Percentiles rank a stretch among this genome's conserved stretches.
These are phyloP conservation scores for Camelina laxa DNA, from an alignment of 345 rosid species.

Conservation along the genomic window DNA sequence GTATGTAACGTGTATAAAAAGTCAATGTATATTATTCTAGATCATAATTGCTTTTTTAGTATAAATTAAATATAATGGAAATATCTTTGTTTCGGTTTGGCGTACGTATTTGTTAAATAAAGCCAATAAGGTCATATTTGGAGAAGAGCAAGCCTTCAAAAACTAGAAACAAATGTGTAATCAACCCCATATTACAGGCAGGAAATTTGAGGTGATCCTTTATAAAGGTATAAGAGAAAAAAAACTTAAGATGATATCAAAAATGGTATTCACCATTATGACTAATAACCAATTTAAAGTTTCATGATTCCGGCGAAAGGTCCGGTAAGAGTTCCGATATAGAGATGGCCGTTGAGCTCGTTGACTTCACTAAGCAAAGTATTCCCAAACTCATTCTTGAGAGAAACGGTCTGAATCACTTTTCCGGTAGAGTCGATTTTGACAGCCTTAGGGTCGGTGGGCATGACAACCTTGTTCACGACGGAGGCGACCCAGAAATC, in stretches of 20 bases:
- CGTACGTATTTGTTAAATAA: neutral
- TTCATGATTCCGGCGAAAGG: constrained; percentile 40
- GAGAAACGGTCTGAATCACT: constrained; percentile 36
- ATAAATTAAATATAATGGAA: neutral
- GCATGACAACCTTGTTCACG: constrained; percentile 29
- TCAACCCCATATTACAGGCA: neutral
- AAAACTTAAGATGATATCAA: neutral
- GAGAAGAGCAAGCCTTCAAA: neutral
- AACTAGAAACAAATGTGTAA: neutral
- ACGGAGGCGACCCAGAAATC: constrained; percentile 46
- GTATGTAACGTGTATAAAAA: constrained; percentile 2
- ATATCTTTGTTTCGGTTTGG: neutral
- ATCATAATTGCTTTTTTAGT: neutral
- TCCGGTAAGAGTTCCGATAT: constrained; percentile 41
- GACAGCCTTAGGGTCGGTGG: constrained; percentile 39
- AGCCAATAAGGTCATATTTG: neutral
- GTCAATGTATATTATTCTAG: neutral
- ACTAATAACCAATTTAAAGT: constrained; percentile 14
- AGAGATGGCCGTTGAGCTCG: constrained; percentile 35
- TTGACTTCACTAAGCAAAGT: constrained; percentile 45
- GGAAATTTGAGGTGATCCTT: neutral
- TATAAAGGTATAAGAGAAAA: no score
- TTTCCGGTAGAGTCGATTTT: constrained; percentile 38
- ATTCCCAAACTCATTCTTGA: constrained; percentile 41
- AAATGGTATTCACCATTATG: constrained; percentile 3